Evolutionary conservation across 148 eudicot species (phyloP), one percentile per base, ranked within the genome.

Genomic region (Bassia scoparia): DNA sequence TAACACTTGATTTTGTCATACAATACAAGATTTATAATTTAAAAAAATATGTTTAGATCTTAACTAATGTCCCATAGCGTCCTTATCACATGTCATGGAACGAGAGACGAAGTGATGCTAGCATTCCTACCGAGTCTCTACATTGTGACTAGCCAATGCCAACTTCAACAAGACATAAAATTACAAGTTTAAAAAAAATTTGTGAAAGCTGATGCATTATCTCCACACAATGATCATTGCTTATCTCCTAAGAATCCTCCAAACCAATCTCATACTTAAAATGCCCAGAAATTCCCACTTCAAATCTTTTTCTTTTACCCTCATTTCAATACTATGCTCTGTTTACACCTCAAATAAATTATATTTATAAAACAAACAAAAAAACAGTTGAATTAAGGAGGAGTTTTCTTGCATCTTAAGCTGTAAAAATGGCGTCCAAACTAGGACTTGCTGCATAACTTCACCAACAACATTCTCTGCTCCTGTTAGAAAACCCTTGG

Each of bases 381-480:
- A 23, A 26, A 9, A 43, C 0, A 9, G 12, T 54, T 54, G n/a
- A 11, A 54, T 38, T 30, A 66, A 66, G 54, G n/a, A n/a, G n/a
- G n/a, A n/a, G n/a, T n/a, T n/a, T 55, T 1, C 4, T 67, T 7
- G 26, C 38, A 65, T 65, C 11, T 67, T 65, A 49, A 27, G 35
- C 14, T 12, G 11, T 34, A 74, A 61, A 78, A 74, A 93, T 93
- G 98, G 98, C 98, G 69, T 44, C 92, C 76, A 85, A 80, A 82
- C 70, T 89, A 63, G 86, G 86, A 49, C 76, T 89, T 54, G 72
- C 86, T 73, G 69, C 86, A 63, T 82, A 53, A 76, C 90, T 41
- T 70, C 90, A 12, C 81, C 87, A 17, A 75, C 80, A 11, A 74
- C 85, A 76, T 76, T 85, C 41, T 67, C 63, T 80, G 67, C 87